Conservation (phyloP, 441 rosid species). For the Metrosideros polymorpha region DNA sequence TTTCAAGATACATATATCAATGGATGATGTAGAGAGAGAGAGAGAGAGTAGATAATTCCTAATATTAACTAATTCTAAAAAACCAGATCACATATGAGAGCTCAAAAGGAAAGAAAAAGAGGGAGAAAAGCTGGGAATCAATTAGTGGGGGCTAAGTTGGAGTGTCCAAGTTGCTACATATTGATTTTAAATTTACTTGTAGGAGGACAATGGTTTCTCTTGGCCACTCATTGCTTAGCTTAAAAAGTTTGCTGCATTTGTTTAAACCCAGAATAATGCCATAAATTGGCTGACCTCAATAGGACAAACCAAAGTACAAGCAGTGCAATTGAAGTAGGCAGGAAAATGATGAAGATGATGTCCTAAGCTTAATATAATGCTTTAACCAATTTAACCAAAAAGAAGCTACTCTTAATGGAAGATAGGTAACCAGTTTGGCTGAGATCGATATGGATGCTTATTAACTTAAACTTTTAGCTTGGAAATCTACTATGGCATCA, state of each 20-base stretch:
- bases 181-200: background rate
- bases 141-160: background rate
- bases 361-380: background rate
- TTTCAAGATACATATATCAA: background rate
- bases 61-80: background rate
- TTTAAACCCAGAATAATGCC: background rate
- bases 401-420: background rate
- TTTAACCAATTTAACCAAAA: background rate
- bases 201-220: background rate
- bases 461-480: background rate
- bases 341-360: background rate
- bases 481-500: background rate
- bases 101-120: background rate
- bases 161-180: background rate
- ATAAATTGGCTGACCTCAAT: background rate
- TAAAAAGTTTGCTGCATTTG: background rate
- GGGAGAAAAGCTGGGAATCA: background rate
- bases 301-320: background rate
- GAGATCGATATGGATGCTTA: background rate
- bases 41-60: background rate
- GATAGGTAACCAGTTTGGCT: background rate
- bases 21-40: background rate
- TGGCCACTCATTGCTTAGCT: background rate
- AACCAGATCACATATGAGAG: background rate
- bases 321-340: background rate